Conservation (phyloP, 164 flowering plant species). For the Tetrastigma voinierianum region DNA sequence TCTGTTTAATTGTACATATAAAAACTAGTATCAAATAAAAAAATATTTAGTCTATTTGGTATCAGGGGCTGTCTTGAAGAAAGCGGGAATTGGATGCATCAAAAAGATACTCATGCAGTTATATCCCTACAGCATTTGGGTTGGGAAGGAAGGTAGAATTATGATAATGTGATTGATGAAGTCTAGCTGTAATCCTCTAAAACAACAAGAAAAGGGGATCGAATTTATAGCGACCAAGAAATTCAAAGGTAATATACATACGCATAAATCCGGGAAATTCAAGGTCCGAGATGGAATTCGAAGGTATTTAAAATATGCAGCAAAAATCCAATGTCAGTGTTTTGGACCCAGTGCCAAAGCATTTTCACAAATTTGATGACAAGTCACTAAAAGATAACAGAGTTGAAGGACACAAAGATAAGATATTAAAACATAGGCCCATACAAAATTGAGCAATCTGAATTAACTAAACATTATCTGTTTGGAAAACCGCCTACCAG, state of each 20-base stretch:
- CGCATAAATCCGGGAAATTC: constrained; percentile 79
- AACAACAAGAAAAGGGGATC: neutral
- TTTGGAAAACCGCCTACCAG: constrained; percentile 49
- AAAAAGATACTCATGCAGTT: neutral
- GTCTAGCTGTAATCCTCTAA: neutral
- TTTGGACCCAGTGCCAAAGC: constrained; percentile 2
- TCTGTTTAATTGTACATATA: neutral
- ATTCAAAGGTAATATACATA: constrained; percentile 25
- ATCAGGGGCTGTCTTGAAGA: neutral
- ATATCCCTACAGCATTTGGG: neutral
- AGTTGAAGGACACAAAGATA: neutral
- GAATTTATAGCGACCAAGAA: neutral
- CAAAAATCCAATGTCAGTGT: neutral
- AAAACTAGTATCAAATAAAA: neutral
- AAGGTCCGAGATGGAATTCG: constrained; percentile 74
- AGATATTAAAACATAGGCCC: neutral
- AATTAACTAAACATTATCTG: neutral
- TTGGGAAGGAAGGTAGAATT: neutral
- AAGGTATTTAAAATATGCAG: constrained; percentile 59
- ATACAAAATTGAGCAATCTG: neutral
- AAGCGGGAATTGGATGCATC: neutral
- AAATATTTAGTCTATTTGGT: neutral
- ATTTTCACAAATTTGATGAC: neutral
- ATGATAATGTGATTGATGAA: neutral
- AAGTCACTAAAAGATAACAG: neutral